A percentile compares a stretch with the other conserved stretches of the same genome.
phyloP scores from a whole-genome alignment of 176 grass and related monocot species.

The Urochloa ruziziensis region DNA sequence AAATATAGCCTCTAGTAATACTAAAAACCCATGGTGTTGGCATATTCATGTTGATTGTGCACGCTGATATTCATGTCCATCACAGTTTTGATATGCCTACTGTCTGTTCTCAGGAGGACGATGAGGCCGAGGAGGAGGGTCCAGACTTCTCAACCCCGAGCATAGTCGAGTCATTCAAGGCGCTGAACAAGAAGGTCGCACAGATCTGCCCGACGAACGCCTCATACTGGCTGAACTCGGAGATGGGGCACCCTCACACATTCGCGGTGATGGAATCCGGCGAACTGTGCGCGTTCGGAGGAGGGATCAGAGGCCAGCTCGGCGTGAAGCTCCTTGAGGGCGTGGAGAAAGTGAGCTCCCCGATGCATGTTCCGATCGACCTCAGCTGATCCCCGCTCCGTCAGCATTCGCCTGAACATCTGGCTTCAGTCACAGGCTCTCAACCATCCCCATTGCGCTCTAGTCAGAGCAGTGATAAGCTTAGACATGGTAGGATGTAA shows the following conservation, averaged over 20 bases:
- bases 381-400: not conserved
- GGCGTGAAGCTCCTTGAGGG: slow-evolving; percentile 10
- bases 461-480: not conserved
- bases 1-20: not conserved
- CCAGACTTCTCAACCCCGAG: slow-evolving; percentile 20
- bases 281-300: slow-evolving; percentile 15
- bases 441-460: not conserved
- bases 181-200: slow-evolving; percentile 30
- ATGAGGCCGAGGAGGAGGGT: not conserved
- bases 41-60: not conserved
- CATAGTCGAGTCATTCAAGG: slow-evolving; percentile 16
- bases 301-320: slow-evolving; percentile 39
- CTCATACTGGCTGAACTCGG: slow-evolving; percentile 22
- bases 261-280: slow-evolving; percentile 24
- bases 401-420: not conserved
- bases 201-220: slow-evolving; percentile 30
- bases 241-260: slow-evolving; percentile 25
- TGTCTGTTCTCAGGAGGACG: slow-evolving; percentile 15
- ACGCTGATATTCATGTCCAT: not conserved
- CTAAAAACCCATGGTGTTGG: not conserved
- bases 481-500: slow-evolving; percentile 21
- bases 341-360: not conserved
- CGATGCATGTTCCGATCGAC: slow-evolving; percentile 12
- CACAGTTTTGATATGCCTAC: not conserved
- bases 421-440: too few species aligned